Conservation (phyloP, 805 yeast genomes). For the Metschnikowia reukaufii region DNA sequence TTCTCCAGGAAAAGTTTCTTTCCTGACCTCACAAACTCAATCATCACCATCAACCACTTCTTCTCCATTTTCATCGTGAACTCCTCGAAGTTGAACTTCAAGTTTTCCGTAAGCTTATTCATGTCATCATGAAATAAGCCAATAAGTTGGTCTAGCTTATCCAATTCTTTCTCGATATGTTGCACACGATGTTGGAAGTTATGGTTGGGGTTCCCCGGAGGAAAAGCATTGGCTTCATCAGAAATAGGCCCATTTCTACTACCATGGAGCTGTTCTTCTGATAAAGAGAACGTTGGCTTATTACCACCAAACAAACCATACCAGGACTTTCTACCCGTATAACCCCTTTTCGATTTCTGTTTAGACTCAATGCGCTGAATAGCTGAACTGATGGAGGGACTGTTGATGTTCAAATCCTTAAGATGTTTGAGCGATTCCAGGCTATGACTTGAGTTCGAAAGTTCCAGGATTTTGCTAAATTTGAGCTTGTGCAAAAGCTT, state of each 20-base stretch:
- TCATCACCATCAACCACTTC: constrained; percentile 39
- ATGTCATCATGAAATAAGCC: constrained; percentile 45
- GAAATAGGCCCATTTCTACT: neutral
- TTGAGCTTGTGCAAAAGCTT: constrained; percentile 41
- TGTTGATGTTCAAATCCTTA: constrained; percentile 33
- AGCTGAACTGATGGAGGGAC: constrained; percentile 40
- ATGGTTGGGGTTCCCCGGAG: constrained; percentile 7
- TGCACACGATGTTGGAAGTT: constrained; percentile 31
- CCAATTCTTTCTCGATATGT: constrained; percentile 41
- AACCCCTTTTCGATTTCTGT: constrained; percentile 18
- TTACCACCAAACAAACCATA: constrained; percentile 46
- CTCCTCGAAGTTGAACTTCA: constrained; percentile 41
- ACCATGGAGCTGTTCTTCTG: constrained; percentile 12
- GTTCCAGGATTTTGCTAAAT: constrained; percentile 39
- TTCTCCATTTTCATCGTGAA: constrained; percentile 40
- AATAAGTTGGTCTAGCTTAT: constrained; percentile 49
- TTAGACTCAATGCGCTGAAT: constrained; percentile 32
- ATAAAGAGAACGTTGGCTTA: constrained; percentile 20
- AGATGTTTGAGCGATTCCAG: constrained; percentile 26
- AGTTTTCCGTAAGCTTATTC: constrained; percentile 41
- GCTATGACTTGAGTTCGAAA: constrained; percentile 26
- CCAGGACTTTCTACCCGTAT: constrained; percentile 37
- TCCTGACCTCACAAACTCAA: constrained; percentile 37
- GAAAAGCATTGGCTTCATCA: constrained; percentile 4
- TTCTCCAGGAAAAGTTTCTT: constrained; percentile 25